phyloP scores from a whole-genome alignment of 768 basidiomycete species.

The Cystoderma amianthinum region DNA sequence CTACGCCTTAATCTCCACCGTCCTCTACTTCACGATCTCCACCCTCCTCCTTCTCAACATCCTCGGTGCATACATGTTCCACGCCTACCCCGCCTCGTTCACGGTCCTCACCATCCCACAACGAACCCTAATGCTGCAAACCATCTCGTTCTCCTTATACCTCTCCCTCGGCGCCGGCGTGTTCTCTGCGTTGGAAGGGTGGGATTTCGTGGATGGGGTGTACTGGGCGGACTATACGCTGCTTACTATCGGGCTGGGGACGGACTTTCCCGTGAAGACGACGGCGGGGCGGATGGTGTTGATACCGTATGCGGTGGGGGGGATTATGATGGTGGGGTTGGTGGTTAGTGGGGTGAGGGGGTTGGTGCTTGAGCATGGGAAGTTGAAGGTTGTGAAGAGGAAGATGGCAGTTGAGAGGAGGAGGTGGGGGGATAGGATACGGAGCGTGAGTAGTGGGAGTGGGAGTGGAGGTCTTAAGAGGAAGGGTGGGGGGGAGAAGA shows the following conservation, averaged over 20 bases:
- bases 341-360: conserved; percentile 29
- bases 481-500: too few relatives aligned
- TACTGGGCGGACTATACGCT: conserved; percentile 39
- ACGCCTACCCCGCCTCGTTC: conserved; percentile 28
- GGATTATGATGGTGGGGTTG: conserved; percentile 28
- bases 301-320: conserved; percentile 30
- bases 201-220: conserved; percentile 29
- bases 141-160: conserved; percentile 29
- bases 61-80: conserved; percentile 20
- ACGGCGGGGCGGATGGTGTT: conserved; percentile 20
- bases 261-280: conserved; percentile 25
- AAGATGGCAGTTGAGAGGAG: conserved; percentile 24
- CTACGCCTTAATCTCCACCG: conserved; percentile 25
- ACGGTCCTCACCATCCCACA: conserved; percentile 28
- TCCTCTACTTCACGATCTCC: conserved; percentile 19
- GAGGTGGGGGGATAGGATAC: conserved; percentile 12
- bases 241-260: conserved; percentile 31
- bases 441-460: background rate
- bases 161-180: conserved; percentile 30
- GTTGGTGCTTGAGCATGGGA: conserved; percentile 28
- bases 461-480: background rate
- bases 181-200: conserved; percentile 25
- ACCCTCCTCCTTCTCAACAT: conserved; percentile 20
- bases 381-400: conserved; percentile 23
- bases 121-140: conserved; percentile 36